Evolutionary conservation across 1,284 basidiomycete genomes (phyloP).

Genomic region (Gomphus bonarii): DNA sequence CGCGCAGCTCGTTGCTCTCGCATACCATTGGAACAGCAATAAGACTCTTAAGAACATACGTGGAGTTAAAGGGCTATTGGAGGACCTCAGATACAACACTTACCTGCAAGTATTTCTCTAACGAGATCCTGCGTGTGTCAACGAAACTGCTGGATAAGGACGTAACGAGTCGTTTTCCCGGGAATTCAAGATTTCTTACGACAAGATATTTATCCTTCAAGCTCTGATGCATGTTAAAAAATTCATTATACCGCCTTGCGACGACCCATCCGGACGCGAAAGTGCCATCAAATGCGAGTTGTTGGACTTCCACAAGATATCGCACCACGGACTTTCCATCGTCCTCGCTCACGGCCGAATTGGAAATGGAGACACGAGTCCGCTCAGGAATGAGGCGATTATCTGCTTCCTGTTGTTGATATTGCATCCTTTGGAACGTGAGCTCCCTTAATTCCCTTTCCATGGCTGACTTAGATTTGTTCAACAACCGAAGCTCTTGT

Average conservation of each 20-base stretch:
- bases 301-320: slow-evolving; percentile 89
- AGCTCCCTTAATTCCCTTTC: slow-evolving; percentile 76
- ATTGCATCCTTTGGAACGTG: slow-evolving; percentile 82
- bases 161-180: slow-evolving; percentile 83
- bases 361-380: slow-evolving; percentile 71
- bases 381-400: slow-evolving; percentile 74
- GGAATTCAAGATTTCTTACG: slow-evolving; percentile 73
- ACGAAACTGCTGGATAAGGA: slow-evolving; percentile 75
- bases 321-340: slow-evolving; percentile 83
- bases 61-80: no score
- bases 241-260: slow-evolving; percentile 89
- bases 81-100: slow-evolving; percentile 15
- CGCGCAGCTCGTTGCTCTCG: slow-evolving; percentile 71
- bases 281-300: slow-evolving; percentile 66
- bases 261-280: slow-evolving; percentile 85
- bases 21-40: slow-evolving; percentile 69
- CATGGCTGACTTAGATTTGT: slow-evolving; percentile 73
- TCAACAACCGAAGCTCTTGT: slow-evolving; percentile 75
- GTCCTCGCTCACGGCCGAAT: slow-evolving; percentile 67
- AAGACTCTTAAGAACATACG: slow-evolving; percentile 41
- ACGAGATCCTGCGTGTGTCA: slow-evolving; percentile 63
- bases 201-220: slow-evolving; percentile 64
- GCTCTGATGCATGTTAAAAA: slow-evolving; percentile 79
- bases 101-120: slow-evolving; percentile 89
- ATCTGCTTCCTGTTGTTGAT: slow-evolving; percentile 82